A percentile compares a stretch with the other conserved stretches of the same genome.
Evolutionary conservation across 1,284 basidiomycete genomes (phyloP).

Genomic region (Cryptococcus sp.): DNA sequence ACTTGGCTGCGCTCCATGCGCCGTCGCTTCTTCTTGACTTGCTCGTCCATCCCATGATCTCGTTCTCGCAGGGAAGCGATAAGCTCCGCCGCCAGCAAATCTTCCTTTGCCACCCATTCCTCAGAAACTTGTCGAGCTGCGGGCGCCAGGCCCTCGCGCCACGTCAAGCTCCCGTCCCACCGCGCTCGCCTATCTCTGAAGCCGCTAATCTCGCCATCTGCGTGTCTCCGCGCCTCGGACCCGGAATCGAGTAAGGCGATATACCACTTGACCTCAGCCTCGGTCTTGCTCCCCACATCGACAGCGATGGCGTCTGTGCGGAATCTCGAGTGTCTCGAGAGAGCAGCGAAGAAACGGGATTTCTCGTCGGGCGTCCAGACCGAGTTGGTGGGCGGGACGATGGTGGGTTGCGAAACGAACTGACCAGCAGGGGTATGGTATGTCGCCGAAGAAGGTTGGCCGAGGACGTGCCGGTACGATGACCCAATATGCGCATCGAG

Average conservation of each 20-base stretch:
- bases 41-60: not conserved
- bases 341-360: constrained; percentile 66
- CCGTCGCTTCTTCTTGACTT: not conserved
- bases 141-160: constrained; percentile 31
- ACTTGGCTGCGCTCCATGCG: not conserved
- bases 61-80: constrained; percentile 3
- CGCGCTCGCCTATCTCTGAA: constrained; percentile 39
- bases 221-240: constrained; percentile 19
- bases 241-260: constrained; percentile 56
- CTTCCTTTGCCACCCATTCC: constrained; percentile 64
- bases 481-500: constrained; percentile 16
- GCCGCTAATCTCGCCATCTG: constrained; percentile 19
- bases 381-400: constrained; percentile 52
- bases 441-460: constrained; percentile 3
- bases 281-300: constrained; percentile 63
- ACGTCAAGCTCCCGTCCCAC: constrained; percentile 15
- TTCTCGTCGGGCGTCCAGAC: constrained; percentile 70
- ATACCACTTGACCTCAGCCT: constrained; percentile 65
- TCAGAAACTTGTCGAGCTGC: constrained; percentile 60
- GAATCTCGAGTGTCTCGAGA: constrained; percentile 65
- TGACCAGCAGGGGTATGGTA: not conserved
- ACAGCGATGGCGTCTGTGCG: constrained; percentile 70
- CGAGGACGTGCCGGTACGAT: constrained; percentile 8
- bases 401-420: not conserved
- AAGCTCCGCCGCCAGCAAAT: constrained; percentile 56